These are phyloP conservation scores for Cephaloascus albidus DNA, from an alignment of 805 yeast genomes.

Conservation along the genomic window DNA sequence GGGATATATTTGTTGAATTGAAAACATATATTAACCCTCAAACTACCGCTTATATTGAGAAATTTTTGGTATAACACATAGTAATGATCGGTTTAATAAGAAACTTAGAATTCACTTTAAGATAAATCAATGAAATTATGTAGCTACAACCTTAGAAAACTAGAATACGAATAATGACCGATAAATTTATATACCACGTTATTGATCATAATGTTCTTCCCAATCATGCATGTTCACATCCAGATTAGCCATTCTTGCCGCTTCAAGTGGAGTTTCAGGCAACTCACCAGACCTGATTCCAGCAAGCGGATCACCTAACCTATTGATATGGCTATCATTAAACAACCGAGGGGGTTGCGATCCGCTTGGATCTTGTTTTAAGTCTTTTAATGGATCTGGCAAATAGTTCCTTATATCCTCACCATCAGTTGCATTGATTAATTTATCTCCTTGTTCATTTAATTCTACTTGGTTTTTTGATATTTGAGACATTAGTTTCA, in stretches of 20 bases:
- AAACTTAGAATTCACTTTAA: no score
- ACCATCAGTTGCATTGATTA: slow-evolving; percentile 22
- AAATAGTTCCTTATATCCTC: slow-evolving; percentile 20
- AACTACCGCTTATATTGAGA: slow-evolving; percentile 20
- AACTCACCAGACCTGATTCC: slow-evolving; percentile 11
- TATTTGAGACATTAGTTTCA: slow-evolving; percentile 30
- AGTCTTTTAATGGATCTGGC: slow-evolving; percentile 11
- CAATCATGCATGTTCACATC: neutral
- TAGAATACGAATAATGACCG: no score
- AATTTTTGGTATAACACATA: no score
- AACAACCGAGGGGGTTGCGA: neutral
- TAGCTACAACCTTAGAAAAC: no score
- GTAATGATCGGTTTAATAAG: no score
- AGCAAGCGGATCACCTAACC: slow-evolving; percentile 13
- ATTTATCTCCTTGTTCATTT: slow-evolving; percentile 20
- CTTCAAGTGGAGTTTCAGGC: slow-evolving; percentile 2
- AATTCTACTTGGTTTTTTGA: slow-evolving; percentile 28
- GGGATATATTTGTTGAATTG: slow-evolving; percentile 8
- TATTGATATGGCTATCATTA: slow-evolving; percentile 2
- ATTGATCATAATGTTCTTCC: neutral
- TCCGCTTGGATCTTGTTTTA: neutral
- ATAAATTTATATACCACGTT: no score
- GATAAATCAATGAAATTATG: no score
- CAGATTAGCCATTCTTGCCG: neutral
- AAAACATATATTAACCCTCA: slow-evolving; percentile 26